Evolutionary conservation across 495 filamentous ascomycete genomes (phyloP), one percentile per base, ranked within the genome.

Genomic region (Clohesyomyces aquaticus): DNA sequence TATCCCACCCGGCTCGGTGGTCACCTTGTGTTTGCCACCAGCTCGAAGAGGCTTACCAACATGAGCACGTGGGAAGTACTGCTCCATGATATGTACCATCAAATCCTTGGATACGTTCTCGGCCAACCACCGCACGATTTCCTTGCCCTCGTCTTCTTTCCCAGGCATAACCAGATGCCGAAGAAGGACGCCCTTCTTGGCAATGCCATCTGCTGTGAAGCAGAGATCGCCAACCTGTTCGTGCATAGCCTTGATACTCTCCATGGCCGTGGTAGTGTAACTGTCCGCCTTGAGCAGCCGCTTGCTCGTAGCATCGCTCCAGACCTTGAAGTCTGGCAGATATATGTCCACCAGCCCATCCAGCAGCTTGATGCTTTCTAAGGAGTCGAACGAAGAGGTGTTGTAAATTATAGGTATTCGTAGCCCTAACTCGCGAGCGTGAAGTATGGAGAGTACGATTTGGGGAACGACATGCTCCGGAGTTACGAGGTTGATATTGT

Each of bases 111-210:
- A 88, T 1, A 91, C 80, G 57, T 90, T 81, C 56, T 77, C 74
- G 0, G 84, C 87, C 28, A 92, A 76, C 82, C 86, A 92, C 53
- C 71, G 75, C 77, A 91, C 85, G 62, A 92, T 92, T 66, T 84
- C 74, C 32, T 76, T 68, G 3, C 86, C 85, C 70, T 91, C 88
- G 21, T 82, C 80, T 65, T 86, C 87, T 71, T 81, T 81, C 0
- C 87, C 87, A 0, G 88, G 89, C 88, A 92, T 92, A 4, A 91
- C 88, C 0, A 93, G 77, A 76, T 92, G 89, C 32, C 89, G 76
- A 1, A 92, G 74, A 0, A 93, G 72, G 0, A 93, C 75, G 0
- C 90, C 89, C 57, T 79, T 87, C 74, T 88, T 87, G 4, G 89
- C 89, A 49, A 92, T 83, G 0, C 88, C 88, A 72, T 92, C 88